Conservation (phyloP, 768 basidiomycete species). For the Tricholoma sp. region DNA sequence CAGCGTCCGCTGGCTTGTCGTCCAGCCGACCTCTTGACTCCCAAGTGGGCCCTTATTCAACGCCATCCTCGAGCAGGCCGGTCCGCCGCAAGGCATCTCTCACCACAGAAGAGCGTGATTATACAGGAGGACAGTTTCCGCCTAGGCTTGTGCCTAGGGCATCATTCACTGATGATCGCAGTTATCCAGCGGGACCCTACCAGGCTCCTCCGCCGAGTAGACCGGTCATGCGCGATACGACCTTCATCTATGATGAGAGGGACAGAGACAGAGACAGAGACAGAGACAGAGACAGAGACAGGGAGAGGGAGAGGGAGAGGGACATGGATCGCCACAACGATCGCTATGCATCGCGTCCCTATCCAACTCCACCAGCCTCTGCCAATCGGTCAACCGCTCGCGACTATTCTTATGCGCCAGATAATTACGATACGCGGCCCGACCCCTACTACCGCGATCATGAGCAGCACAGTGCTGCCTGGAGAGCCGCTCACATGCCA, state of each 20-base stretch:
- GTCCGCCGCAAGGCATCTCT: constrained; percentile 14
- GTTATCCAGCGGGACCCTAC: constrained; percentile 1
- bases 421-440: neutral
- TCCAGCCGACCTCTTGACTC: neutral
- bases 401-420: constrained; percentile 8
- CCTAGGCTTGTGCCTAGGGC: neutral
- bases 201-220: constrained; percentile 14
- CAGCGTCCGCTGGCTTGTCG: constrained; percentile 2
- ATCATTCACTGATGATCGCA: constrained; percentile 1
- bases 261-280: neutral
- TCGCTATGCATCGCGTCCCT: constrained; percentile 9
- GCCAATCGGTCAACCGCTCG: constrained; percentile 11
- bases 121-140: neutral
- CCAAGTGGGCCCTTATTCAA: neutral
- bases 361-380: constrained; percentile 17
- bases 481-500: constrained; percentile 13
- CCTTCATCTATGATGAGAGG: constrained; percentile 20
- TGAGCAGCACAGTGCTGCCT: constrained; percentile 14
- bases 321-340: constrained; percentile 7
- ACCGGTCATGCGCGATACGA: constrained; percentile 19
- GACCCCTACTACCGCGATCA: constrained; percentile 7
- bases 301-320: neutral
- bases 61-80: neutral
- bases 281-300: neutral
- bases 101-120: constrained; percentile 15